Percentiles rank a stretch among this genome's conserved stretches.
Evolutionary conservation across 2,329 filamentous ascomycete species (phyloP).

Genomic region (Fusarium metavorans): DNA sequence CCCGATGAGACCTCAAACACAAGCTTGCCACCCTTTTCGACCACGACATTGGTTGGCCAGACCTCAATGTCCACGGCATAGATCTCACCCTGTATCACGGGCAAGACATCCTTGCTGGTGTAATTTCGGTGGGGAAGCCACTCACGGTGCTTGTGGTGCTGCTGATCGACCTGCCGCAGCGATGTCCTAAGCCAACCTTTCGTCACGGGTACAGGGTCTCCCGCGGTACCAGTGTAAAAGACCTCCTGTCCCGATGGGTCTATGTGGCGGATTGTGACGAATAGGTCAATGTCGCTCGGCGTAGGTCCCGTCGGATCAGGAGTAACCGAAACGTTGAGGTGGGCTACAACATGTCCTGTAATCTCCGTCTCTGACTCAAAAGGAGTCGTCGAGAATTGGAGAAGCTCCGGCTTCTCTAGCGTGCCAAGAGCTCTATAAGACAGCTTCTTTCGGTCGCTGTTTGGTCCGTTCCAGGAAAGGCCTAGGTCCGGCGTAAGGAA

Average conservation of each 20-base stretch:
- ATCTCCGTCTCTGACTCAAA: conserved; percentile 76
- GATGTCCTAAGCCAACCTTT: conserved; percentile 74
- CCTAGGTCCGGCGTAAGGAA: conserved; percentile 64
- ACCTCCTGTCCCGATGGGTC: conserved; percentile 66
- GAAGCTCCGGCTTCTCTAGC: conserved; percentile 62
- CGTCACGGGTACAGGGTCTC: conserved; percentile 70
- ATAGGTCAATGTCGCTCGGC: conserved; percentile 70
- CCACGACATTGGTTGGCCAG: conserved; percentile 73
- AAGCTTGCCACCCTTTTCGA: conserved; percentile 59
- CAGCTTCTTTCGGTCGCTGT: conserved; percentile 53
- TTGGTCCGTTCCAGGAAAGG: conserved; percentile 45
- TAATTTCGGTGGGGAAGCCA: conserved; percentile 71
- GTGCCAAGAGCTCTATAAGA: conserved; percentile 71
- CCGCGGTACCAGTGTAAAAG: conserved; percentile 74
- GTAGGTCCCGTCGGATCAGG: conserved; percentile 58
- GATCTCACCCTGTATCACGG: conserved; percentile 65
- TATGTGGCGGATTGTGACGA: conserved; percentile 72
- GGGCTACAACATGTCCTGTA: conserved; percentile 75
- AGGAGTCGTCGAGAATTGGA: conserved; percentile 68
- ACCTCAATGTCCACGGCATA: conserved; percentile 73
- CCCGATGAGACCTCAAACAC: conserved; percentile 67
- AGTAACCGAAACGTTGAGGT: conserved; percentile 73
- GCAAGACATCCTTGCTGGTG: conserved; percentile 64
- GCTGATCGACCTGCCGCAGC: conserved; percentile 64
- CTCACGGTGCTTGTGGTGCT: conserved; percentile 62